phyloP scores from a whole-genome alignment of 179 eudicot genomes.

The Vitellaria paradoxa region DNA sequence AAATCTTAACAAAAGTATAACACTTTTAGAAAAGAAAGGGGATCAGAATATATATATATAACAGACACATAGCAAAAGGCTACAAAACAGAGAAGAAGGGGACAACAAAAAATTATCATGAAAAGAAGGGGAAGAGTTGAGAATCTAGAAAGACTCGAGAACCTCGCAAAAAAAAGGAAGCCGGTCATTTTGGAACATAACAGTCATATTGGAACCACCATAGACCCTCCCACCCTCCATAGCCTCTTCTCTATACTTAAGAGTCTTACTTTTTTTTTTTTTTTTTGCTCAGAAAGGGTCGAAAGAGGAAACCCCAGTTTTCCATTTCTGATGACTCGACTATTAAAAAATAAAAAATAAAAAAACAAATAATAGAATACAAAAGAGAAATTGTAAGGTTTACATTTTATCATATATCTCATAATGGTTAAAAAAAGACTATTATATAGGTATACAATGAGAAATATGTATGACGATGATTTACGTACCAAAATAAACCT shows the following conservation, averaged over 20 bases:
- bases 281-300: neutral
- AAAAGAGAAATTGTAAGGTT: too few species aligned
- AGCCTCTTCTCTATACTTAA: conserved; percentile 1
- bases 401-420: too few species aligned
- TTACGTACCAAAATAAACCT: too few species aligned
- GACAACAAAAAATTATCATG: conserved; percentile 27
- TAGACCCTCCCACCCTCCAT: conserved; percentile 38
- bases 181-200: conserved; percentile 24
- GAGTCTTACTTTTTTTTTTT: neutral
- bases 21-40: neutral
- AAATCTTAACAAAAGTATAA: neutral
- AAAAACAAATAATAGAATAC: too few species aligned
- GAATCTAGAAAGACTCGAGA: conserved; percentile 47
- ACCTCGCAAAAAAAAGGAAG: conserved; percentile 29
- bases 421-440: too few species aligned
- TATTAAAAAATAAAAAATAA: too few species aligned
- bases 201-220: conserved; percentile 23
- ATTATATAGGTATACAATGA: too few species aligned
- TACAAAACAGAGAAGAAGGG: too few species aligned
- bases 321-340: too few species aligned
- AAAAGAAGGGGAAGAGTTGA: conserved; percentile 36
- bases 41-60: neutral
- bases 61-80: too few species aligned
- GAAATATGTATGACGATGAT: too few species aligned
- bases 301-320: too few species aligned